Evolutionary conservation across 1,284 basidiomycete species (phyloP), one percentile per base, ranked within the genome.

Genomic region (Chalciporus piperatoides): DNA sequence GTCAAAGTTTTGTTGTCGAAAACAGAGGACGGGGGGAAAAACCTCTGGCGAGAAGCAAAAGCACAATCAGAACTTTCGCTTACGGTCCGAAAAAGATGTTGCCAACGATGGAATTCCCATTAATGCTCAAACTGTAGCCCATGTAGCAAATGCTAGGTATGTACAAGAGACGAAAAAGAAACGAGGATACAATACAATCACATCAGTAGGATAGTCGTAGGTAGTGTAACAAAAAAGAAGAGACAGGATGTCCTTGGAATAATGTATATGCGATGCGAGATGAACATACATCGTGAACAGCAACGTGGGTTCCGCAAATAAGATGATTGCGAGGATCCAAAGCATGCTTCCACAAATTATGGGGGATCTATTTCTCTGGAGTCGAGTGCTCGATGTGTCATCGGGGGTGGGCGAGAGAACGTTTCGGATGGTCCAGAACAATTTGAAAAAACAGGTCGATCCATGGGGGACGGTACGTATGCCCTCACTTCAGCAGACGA

Each of bases 401-500:
- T 49, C 9, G 68, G 65, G 14, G 68, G 70, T 3, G 68, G 68
- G 19, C 69, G 68, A 41, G 68, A 71, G 40, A 71, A 69, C 11
- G 59, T 70, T 40, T 59, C 59, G 40, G 53, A 67, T 44, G 54
- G 57, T 23, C 59, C 62, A n/a, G 54, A 50, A 21, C 41, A 56
- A 30, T 57, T 49, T 44, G 25, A 42, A 28, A 57, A 56, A 38
- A 45, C 45, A 14, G 41, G 43, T n/a, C 30, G 48, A 41, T 59
- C 59, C 50, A 46, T 32, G 6, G 48, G 24, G 32, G 48, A 51
- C 7, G 63, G 59, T 27, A 75, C 68, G 48, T 73, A 76, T 14
- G 71, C 64, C 52, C 67, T 68, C 40, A 83, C 81, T 59, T 80
- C 78, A 49, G 65, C 62, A 41, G 76, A 79, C 33, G 61, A 51